Percentiles rank a stretch among this genome's conserved stretches.
These are phyloP conservation scores for Geotrichum histeridarum DNA, from an alignment of 1,139 yeast genomes.

Conservation along the genomic window DNA sequence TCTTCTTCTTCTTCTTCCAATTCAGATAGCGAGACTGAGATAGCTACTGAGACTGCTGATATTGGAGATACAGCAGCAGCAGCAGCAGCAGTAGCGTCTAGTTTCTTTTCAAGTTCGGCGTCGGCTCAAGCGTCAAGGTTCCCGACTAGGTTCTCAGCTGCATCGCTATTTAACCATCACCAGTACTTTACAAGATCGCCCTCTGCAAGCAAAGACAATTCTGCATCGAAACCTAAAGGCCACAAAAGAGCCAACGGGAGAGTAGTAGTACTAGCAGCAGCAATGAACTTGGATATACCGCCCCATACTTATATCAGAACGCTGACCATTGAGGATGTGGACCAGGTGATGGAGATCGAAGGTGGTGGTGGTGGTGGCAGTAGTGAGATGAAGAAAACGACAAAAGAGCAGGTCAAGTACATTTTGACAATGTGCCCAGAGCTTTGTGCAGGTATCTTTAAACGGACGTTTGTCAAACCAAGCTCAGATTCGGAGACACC, in stretches of 20 bases:
- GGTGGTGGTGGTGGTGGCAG: constrained; percentile 68
- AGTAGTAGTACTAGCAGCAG: not conserved
- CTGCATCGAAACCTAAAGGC: too few relatives aligned
- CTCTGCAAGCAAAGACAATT: too few relatives aligned
- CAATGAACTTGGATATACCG: constrained; percentile 38
- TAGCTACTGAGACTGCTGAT: too few relatives aligned
- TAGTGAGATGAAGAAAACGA: constrained; percentile 56
- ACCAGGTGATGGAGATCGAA: constrained; percentile 59
- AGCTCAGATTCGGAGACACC: not conserved
- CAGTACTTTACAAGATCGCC: too few relatives aligned
- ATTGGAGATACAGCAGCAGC: too few relatives aligned
- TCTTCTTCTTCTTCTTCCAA: too few relatives aligned
- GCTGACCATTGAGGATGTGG: constrained; percentile 55
- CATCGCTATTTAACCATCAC: too few relatives aligned
- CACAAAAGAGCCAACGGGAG: not conserved
- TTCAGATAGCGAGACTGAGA: too few relatives aligned
- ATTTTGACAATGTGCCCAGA: constrained; percentile 83
- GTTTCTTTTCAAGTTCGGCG: too few relatives aligned
- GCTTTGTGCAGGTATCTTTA: constrained; percentile 78
- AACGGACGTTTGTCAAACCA: constrained; percentile 40
- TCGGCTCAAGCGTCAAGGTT: too few relatives aligned
- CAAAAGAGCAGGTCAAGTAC: constrained; percentile 50
- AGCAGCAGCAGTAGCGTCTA: too few relatives aligned
- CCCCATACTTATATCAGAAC: constrained; percentile 78
- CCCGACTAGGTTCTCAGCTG: too few relatives aligned